Evolutionary conservation across 1,139 yeast species (phyloP).

Genomic region (Candida sanyaensis): DNA sequence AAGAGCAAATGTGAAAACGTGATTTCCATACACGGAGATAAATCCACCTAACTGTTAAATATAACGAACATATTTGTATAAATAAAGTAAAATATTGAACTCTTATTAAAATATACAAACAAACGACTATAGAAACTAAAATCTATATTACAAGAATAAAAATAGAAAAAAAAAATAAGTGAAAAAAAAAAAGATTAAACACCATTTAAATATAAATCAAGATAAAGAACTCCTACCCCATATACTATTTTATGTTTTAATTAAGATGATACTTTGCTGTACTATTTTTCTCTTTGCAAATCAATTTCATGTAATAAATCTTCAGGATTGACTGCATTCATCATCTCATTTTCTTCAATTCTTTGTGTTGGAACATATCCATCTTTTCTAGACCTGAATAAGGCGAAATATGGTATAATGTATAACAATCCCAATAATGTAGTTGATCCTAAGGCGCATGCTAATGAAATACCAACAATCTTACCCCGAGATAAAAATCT

Average conservation of each 20-base stretch:
- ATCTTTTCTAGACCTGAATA: constrained; percentile 47
- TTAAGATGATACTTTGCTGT: background rate
- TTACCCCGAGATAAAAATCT: constrained; percentile 55
- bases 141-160: background rate
- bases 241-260: background rate
- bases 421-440: constrained; percentile 66
- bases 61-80: background rate
- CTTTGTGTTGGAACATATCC: constrained; percentile 28
- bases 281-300: constrained; percentile 33
- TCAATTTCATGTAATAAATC: constrained; percentile 64
- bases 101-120: background rate
- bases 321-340: constrained; percentile 65
- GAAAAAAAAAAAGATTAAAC: background rate
- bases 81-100: too few relatives aligned
- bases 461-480: constrained; percentile 85
- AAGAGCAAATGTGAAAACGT: background rate
- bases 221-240: background rate
- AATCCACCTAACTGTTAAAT: background rate
- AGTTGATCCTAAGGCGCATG: constrained; percentile 83
- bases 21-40: background rate
- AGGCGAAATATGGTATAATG: constrained; percentile 52
- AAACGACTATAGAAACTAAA: background rate
- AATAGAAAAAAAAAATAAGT: background rate
- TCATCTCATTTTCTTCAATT: constrained; percentile 68
- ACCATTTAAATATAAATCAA: background rate